These are phyloP conservation scores for Aspergillus haitiensis DNA, from an alignment of 495 filamentous ascomycete genomes.

Conservation along the genomic window DNA sequence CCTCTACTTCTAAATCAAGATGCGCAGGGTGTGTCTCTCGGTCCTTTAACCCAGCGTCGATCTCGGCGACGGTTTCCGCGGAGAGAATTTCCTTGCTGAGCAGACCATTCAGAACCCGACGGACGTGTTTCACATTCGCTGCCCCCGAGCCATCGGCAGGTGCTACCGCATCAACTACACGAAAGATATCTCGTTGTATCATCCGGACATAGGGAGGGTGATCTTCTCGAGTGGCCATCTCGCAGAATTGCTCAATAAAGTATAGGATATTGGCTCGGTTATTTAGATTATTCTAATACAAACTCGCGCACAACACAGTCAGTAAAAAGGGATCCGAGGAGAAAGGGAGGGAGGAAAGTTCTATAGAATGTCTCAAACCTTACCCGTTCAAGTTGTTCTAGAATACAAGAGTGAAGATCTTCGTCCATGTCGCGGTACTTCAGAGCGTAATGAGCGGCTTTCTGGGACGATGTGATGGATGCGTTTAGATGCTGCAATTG, in stretches of 20 bases:
- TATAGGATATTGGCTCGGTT: constrained; percentile 98
- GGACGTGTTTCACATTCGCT: constrained; percentile 90
- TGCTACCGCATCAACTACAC: constrained; percentile 79
- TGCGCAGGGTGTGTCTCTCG: constrained; percentile 56
- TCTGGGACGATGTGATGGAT: constrained; percentile 80
- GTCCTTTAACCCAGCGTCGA: constrained; percentile 75
- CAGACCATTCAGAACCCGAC: constrained; percentile 72
- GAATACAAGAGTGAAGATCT: constrained; percentile 93
- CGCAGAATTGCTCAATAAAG: constrained; percentile 93
- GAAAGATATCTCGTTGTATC: constrained; percentile 89
- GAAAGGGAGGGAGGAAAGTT: neutral
- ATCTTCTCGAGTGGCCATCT: constrained; percentile 74
- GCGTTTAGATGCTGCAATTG: constrained; percentile 88
- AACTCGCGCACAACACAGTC: neutral
- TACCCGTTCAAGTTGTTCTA: constrained; percentile 90
- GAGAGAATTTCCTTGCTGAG: constrained; percentile 66
- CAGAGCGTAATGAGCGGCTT: constrained; percentile 91
- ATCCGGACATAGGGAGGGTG: constrained; percentile 79
- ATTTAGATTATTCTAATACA: constrained; percentile 81
- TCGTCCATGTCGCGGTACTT: constrained; percentile 91
- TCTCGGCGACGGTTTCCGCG: constrained; percentile 67
- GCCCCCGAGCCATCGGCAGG: constrained; percentile 86
- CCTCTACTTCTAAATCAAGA: constrained; percentile 42
- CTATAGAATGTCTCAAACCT: constrained; percentile 13
- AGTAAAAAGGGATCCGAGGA: neutral